phyloP scores from a whole-genome alignment of 306 rosid genomes.

The Crataegus laevigata region DNA sequence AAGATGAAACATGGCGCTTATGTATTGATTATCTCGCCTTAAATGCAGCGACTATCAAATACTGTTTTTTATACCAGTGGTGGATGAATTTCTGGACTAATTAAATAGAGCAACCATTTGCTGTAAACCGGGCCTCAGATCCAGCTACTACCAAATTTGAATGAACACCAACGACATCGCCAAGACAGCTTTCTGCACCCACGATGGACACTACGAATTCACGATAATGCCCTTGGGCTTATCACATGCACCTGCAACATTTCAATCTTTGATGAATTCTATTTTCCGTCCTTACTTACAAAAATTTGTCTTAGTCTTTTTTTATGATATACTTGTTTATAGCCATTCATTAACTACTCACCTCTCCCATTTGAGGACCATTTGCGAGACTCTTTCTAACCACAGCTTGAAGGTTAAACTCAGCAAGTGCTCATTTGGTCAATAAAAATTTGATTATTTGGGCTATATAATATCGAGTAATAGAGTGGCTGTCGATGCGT shows the following conservation, averaged over 20 bases:
- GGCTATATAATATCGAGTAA: neutral
- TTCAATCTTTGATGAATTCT: too few species aligned
- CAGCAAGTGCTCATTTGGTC: too few species aligned
- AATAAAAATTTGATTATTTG: neutral
- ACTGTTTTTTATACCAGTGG: neutral
- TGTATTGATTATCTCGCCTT: neutral
- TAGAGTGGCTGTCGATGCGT: neutral
- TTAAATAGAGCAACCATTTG: fast-evolving
- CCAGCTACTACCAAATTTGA: neutral
- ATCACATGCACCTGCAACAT: too few species aligned
- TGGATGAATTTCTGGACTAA: neutral
- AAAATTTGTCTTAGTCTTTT: too few species aligned
- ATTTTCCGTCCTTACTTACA: too few species aligned
- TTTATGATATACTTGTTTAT: too few species aligned
- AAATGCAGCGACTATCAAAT: neutral
- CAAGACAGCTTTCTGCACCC: too few species aligned
- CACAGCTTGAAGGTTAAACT: too few species aligned
- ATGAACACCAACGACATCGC: fast-evolving
- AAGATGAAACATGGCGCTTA: neutral
- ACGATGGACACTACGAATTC: too few species aligned
- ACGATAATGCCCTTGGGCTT: too few species aligned
- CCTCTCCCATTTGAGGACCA: too few species aligned
- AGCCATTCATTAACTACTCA: too few species aligned
- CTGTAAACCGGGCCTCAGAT: neutral
- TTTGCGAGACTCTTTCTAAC: fast-evolving